Conservation (phyloP, 2,329 filamentous ascomycete genomes). For the Nothopassalora personata region DNA sequence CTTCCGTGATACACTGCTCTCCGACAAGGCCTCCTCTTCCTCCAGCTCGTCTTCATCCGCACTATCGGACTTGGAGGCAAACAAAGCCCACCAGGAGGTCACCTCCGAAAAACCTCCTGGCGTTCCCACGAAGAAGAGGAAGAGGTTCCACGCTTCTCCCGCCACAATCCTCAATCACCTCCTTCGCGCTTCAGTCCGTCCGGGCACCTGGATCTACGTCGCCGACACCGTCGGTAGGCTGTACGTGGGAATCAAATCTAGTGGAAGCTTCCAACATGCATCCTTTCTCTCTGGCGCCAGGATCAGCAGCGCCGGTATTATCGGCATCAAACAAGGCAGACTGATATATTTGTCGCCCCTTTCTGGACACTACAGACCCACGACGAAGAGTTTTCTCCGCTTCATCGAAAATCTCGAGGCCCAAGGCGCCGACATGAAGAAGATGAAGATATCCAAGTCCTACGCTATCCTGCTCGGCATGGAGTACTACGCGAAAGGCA, state of each 20-base stretch:
- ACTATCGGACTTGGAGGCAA: conserved; percentile 2
- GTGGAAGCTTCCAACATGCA: conserved; percentile 83
- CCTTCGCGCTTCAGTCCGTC: conserved; percentile 68
- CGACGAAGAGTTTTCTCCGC: conserved; percentile 71
- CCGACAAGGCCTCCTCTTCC: conserved; percentile 4
- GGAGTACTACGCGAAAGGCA: conserved; percentile 71
- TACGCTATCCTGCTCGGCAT: conserved; percentile 66
- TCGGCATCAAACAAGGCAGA: conserved; percentile 74
- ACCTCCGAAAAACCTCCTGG: conserved; percentile 49
- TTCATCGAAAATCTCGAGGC: conserved; percentile 69
- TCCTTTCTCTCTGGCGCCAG: conserved; percentile 79
- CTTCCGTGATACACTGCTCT: conserved; percentile 8
- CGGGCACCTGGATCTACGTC: conserved; percentile 91
- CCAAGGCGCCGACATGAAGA: conserved; percentile 69
- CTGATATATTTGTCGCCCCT: conserved; percentile 64
- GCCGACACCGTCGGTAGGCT: conserved; percentile 76
- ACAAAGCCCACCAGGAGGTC: conserved; percentile 7
- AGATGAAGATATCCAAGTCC: conserved; percentile 68
- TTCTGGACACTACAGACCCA: conserved; percentile 76
- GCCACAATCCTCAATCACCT: conserved; percentile 73
- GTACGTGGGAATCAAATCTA: conserved; percentile 84
- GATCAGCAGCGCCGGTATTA: conserved; percentile 74
- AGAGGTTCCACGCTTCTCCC: conserved; percentile 60
- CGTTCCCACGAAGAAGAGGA: conserved; percentile 27
- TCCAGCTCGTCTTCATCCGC: conserved; percentile 42